Evolutionary conservation across 2,329 filamentous ascomycete species (phyloP).

Genomic region (Alternaria gaisen): DNA sequence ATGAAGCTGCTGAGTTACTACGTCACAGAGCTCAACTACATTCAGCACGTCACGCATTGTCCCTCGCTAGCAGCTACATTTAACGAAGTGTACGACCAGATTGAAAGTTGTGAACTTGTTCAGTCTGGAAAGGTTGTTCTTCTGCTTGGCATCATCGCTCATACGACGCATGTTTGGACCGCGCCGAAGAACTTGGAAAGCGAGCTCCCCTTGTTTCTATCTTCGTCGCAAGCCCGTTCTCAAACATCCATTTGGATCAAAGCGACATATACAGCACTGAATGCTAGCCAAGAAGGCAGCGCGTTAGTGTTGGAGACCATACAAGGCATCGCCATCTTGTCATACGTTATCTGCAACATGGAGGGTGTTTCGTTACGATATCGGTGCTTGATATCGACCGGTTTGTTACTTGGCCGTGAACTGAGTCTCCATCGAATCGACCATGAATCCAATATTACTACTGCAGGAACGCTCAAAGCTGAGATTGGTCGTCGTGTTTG

Average conservation of each 20-base stretch:
- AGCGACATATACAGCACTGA: neutral
- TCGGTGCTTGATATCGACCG: conserved; percentile 42
- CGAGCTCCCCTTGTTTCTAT: neutral
- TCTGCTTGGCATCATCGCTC: neutral
- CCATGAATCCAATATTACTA: neutral
- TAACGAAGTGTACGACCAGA: neutral
- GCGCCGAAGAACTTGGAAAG: neutral
- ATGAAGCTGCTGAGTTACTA: conserved; percentile 46
- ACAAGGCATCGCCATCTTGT: conserved; percentile 49
- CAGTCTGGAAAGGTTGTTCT: neutral
- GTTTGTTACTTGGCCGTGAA: conserved; percentile 37
- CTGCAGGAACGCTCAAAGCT: conserved; percentile 34
- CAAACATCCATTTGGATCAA: conserved; percentile 35
- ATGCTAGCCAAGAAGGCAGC: neutral
- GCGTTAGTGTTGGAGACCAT: conserved; percentile 37
- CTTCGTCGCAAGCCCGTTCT: neutral
- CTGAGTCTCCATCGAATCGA: conserved; percentile 28
- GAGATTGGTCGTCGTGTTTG: conserved; percentile 53
- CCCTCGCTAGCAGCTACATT: conserved; percentile 35
- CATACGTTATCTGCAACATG: conserved; percentile 46
- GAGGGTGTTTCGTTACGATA: conserved; percentile 49
- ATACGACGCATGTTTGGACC: neutral
- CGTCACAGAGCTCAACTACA: conserved; percentile 40
- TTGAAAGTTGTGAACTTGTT: neutral
- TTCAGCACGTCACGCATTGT: conserved; percentile 49